Conservation (phyloP, 768 basidiomycete genomes). For the Boletus edulis region DNA sequence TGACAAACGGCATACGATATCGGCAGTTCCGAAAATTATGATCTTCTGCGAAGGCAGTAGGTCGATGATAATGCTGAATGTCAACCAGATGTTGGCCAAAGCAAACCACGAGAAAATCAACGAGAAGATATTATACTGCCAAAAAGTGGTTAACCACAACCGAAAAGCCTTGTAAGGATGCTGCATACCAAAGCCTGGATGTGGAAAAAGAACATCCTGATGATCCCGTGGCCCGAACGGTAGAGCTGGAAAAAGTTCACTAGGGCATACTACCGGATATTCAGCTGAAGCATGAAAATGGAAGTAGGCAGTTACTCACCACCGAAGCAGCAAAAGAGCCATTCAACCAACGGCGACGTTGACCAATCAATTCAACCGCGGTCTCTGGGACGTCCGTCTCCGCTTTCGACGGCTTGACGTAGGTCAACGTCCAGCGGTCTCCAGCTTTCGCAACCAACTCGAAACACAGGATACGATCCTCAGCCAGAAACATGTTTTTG, state of each 20-base stretch:
- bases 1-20: conserved; percentile 51
- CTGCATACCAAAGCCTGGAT: conserved; percentile 79
- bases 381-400: conserved; percentile 95
- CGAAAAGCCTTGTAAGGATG: background rate
- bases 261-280: conserved; percentile 69
- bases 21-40: conserved; percentile 68
- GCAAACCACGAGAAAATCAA: conserved; percentile 94
- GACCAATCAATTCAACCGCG: conserved; percentile 91
- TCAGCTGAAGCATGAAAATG: background rate
- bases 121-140: conserved; percentile 79
- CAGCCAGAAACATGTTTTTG: conserved; percentile 89
- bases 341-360: conserved; percentile 95
- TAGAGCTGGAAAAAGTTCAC: conserved; percentile 92
- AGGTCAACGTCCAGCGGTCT: conserved; percentile 84
- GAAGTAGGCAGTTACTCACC: conserved; percentile 42
- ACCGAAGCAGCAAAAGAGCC: conserved; percentile 94
- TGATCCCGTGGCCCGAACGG: conserved; percentile 78
- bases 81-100: conserved; percentile 88
- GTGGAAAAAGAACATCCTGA: conserved; percentile 97
- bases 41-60: conserved; percentile 59
- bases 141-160: conserved; percentile 1
- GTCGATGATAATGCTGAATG: conserved; percentile 94
- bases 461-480: conserved; percentile 97
- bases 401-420: conserved; percentile 94
- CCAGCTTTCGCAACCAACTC: conserved; percentile 90